Evolutionary conservation across 2,329 filamentous ascomycete genomes (phyloP).

Genomic region (Plenodomus biglobosus): DNA sequence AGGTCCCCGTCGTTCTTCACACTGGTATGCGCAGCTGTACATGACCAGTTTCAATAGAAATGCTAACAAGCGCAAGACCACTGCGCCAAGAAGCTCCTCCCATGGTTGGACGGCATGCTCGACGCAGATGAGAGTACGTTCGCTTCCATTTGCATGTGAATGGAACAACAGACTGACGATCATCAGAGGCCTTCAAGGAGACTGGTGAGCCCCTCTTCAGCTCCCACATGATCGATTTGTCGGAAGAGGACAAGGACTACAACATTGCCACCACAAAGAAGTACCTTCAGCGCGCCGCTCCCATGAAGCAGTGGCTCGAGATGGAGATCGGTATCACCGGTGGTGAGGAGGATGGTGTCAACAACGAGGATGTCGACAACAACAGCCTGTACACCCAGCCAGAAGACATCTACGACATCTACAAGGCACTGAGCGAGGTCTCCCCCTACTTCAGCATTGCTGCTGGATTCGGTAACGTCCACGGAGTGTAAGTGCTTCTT

Average conservation of each 20-base stretch:
- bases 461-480: conserved; percentile 97
- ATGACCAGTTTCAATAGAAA: neutral
- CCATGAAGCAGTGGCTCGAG: conserved; percentile 97
- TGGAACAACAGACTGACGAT: neutral
- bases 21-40: conserved; percentile 1
- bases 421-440: conserved; percentile 73
- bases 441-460: conserved; percentile 80
- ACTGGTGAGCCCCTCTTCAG: conserved; percentile 62
- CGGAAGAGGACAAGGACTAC: conserved; percentile 75
- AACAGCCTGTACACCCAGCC: conserved; percentile 11
- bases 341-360: conserved; percentile 96
- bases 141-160: conserved; percentile 83
- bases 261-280: conserved; percentile 81
- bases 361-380: conserved; percentile 73
- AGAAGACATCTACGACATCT: conserved; percentile 39
- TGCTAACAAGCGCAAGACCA: neutral
- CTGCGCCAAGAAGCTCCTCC: conserved; percentile 74
- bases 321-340: conserved; percentile 88
- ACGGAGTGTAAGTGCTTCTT: conserved; percentile 67
- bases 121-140: conserved; percentile 76
- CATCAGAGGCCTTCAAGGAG: conserved; percentile 74
- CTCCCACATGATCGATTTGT: conserved; percentile 94
- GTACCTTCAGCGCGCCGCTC: conserved; percentile 86
- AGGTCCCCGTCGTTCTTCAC: conserved; percentile 67
- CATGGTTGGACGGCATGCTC: conserved; percentile 75